A percentile compares a stretch with the other conserved stretches of the same genome.
phyloP scores from a whole-genome alignment of 2,329 filamentous ascomycete species.

The Beauveria sp. region DNA sequence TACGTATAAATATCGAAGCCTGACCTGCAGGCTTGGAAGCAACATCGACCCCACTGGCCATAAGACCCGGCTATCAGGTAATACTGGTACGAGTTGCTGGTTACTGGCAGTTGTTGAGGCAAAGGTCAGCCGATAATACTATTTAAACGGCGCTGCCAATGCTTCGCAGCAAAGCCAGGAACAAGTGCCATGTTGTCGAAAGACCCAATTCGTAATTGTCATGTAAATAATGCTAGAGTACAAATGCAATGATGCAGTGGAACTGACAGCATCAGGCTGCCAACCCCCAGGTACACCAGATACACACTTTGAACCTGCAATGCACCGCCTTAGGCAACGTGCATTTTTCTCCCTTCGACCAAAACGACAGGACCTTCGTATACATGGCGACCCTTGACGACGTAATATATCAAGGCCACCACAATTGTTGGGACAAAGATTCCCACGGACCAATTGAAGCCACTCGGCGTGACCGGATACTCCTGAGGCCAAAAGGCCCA shows the following conservation, averaged over 20 bases:
- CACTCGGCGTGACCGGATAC: slow-evolving; percentile 10
- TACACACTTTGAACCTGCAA: neutral
- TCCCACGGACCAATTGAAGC: slow-evolving; percentile 13
- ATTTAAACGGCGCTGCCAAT: too few species aligned
- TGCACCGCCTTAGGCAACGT: neutral
- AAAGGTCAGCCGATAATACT: too few species aligned
- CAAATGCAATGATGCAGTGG: neutral
- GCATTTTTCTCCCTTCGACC: slow-evolving; percentile 11
- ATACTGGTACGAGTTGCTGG: too few species aligned
- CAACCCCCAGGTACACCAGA: neutral
- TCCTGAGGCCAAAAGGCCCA: slow-evolving; percentile 15
- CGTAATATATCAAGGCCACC: slow-evolving; percentile 11
- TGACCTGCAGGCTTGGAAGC: too few species aligned
- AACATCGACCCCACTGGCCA: too few species aligned
- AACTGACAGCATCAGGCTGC: neutral
- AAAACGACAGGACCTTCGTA: slow-evolving; percentile 12
- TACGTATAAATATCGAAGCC: too few species aligned
- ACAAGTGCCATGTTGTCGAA: too few species aligned
- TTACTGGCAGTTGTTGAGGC: too few species aligned
- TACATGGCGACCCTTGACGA: neutral
- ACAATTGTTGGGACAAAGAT: slow-evolving; percentile 10
- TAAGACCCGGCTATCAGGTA: too few species aligned
- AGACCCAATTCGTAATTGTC: neutral
- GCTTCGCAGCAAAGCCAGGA: too few species aligned
- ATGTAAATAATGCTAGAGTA: neutral